Evolutionary conservation across 2,329 filamentous ascomycete genomes (phyloP), one percentile per base, ranked within the genome.

Genomic region (Atkinsonella texensis): DNA sequence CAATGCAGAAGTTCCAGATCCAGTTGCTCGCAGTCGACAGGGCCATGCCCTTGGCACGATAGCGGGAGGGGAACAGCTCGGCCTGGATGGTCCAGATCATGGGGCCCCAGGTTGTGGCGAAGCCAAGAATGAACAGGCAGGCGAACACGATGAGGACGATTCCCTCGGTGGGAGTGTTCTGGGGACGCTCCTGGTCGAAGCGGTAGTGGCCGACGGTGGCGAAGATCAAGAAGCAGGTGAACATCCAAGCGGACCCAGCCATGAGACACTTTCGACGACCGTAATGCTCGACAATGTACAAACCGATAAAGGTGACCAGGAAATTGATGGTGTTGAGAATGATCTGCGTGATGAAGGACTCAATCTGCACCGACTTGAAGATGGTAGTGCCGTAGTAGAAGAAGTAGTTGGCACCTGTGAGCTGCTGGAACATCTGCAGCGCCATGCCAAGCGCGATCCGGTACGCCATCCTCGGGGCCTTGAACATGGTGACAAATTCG

Each of bases 1-100:
- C 80, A 54, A 83, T 76, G 56, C 87, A 73, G 67, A 89, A 89
- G 65, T 88, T 87, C 81, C 82, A 87, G 33, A 74, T 70, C 81
- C 81, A 84, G 65, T 84, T 84, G 58, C 74, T 75, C 0, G 78
- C 74, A 0, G 80, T 84, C 0, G 78, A 74, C 2, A 83, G 63
- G 2, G 77, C 79, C 73, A 83, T 82, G 32, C 73, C 76, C 60
- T 75, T 75, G 2, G 79, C 79, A 39, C 80, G 72, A 59, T 83
- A 82, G 13, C 80, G 71, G 11, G 76, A 77, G 0, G 77, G 81
- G 63, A 83, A 87, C 48, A 86, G 75, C 61, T 84, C 80, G 5
- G 79, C 77, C 46, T 81, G 77, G 23, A 84, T 73, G 0, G 78
- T 77, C 81, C 81, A 84, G 18, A 83, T 72, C 59, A 83, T 80